Base-by-base conservation (phyloP, 192 early-diverging fungal species). In the Backusella psychrophila region DNA sequence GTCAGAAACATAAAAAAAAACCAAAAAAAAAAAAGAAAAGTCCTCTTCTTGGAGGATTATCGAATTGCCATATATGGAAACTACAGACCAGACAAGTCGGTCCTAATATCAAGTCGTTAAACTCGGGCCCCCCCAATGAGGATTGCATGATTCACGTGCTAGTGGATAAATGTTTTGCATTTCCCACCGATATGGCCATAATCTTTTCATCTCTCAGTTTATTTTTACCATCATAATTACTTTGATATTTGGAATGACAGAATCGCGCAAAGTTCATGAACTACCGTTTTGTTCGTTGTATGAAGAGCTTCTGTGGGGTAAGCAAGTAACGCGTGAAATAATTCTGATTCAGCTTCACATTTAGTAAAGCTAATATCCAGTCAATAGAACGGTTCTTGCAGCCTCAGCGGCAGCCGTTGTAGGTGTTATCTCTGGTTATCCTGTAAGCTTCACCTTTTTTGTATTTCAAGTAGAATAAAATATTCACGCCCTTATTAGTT, bases 341-440 rank as follows among this genome's bases (percentile, higher is more conserved):
- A 14, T 6, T n/a, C 35, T 67, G n/a, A 38, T 26, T 63, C 56
- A 63, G 56, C 56, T 63, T 63, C 21, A 63, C 56, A 63, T 63
- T 8, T 29, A 63, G 35, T 35, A 68, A 35, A 68, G 35, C n/a
- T 68, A 68, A 68, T 68, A 33, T 68, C 35, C 35, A 87, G 87
- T 76, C 9, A 80, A 93, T 77, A 83, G 89, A 56, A 93, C 91
- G 8, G 81, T 91, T 26, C 79, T 88, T 38, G 89, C 91, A 15
- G 92, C 92, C n/a, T 88, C 91, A 38, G 85, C 88, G 6, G 92
- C 92, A 4, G 90, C 92, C 2, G 85, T 93, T 5, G 86, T 87
- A 8, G 90, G 91, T 38, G 90, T 90, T 53, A 73, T 90, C 41
- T 89, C 87, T 41, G 92, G 92, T 31, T 93, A 90, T 77, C 92